These are phyloP conservation scores for Rhytidiadelphus loreus DNA, from an alignment of 225 moss, liverwort and hornwort genomes.

Conservation along the genomic window DNA sequence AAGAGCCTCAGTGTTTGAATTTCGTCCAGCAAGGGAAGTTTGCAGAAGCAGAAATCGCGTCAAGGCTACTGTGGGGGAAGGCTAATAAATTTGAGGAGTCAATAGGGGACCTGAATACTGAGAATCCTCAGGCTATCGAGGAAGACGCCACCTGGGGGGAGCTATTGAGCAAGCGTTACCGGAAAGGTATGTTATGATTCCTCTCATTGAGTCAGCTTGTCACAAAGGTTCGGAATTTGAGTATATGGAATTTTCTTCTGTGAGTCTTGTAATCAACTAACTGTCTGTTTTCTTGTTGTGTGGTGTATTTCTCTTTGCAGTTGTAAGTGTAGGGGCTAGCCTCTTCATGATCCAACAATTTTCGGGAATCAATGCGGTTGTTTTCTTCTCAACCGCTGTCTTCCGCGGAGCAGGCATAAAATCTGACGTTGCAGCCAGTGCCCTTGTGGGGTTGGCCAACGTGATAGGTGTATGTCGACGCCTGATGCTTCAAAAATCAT, in stretches of 20 bases:
- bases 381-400: slow-evolving; percentile 82
- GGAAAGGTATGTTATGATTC: slow-evolving; percentile 28
- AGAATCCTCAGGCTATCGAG: slow-evolving; percentile 11
- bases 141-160: slow-evolving; percentile 64
- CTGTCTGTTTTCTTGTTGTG: background rate
- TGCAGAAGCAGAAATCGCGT: slow-evolving; percentile 54
- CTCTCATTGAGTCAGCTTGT: background rate
- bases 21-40: slow-evolving; percentile 53
- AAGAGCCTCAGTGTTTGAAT: background rate
- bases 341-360: slow-evolving; percentile 90
- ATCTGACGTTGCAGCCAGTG: slow-evolving; percentile 89
- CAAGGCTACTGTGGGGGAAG: slow-evolving; percentile 71
- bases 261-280: background rate
- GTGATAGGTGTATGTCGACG: slow-evolving; percentile 49
- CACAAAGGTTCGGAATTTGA: background rate
- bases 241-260: background rate
- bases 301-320: slow-evolving; percentile 13
- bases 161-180: slow-evolving; percentile 58
- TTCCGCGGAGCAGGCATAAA: slow-evolving; percentile 78
- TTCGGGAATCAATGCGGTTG: slow-evolving; percentile 90
- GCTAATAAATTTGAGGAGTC: slow-evolving; percentile 46
- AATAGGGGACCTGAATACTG: slow-evolving; percentile 29
- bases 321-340: slow-evolving; percentile 54
- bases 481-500: background rate
- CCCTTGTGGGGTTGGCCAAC: slow-evolving; percentile 78